These are phyloP conservation scores for Arthrobotrys musiformis DNA, from an alignment of 2,329 filamentous ascomycete species.

Conservation along the genomic window DNA sequence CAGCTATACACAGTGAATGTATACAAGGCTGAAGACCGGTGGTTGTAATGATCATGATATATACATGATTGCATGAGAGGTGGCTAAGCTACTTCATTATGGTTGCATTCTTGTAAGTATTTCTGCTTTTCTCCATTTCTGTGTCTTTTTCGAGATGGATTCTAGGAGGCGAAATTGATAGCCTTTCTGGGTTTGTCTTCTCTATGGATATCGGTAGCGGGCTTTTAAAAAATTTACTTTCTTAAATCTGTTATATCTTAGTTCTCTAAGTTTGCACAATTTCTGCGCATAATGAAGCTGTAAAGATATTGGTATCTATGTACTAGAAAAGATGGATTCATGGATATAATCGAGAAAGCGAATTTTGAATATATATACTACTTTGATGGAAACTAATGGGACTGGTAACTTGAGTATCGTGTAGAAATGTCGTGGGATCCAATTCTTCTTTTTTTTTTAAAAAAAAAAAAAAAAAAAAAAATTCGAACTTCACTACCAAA, in stretches of 20 bases:
- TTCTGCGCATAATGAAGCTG: neutral
- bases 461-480: too few species aligned
- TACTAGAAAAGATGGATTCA: neutral
- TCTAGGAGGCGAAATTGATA: neutral
- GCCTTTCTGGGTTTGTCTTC: neutral
- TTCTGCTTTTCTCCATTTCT: neutral
- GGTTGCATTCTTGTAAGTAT: constrained; percentile 17
- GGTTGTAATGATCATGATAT: constrained; percentile 5
- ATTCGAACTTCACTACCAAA: too few species aligned
- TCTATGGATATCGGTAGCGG: constrained; percentile 2
- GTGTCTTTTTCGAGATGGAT: neutral
- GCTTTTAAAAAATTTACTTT: neutral
- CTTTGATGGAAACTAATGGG: neutral
- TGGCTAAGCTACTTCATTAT: neutral
- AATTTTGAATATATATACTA: neutral
- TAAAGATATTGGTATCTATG: neutral
- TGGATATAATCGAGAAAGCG: neutral
- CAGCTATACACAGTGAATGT: constrained; percentile 35
- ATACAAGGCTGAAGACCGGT: neutral
- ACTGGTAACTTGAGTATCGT: too few species aligned
- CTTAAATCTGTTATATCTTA: neutral
- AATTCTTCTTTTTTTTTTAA: too few species aligned
- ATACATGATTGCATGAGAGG: constrained; percentile 1
- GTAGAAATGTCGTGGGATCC: too few species aligned
- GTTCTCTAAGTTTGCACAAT: neutral